Conservation (phyloP, 2,329 filamentous ascomycete genomes). For the Colletotrichum eleusines region DNA sequence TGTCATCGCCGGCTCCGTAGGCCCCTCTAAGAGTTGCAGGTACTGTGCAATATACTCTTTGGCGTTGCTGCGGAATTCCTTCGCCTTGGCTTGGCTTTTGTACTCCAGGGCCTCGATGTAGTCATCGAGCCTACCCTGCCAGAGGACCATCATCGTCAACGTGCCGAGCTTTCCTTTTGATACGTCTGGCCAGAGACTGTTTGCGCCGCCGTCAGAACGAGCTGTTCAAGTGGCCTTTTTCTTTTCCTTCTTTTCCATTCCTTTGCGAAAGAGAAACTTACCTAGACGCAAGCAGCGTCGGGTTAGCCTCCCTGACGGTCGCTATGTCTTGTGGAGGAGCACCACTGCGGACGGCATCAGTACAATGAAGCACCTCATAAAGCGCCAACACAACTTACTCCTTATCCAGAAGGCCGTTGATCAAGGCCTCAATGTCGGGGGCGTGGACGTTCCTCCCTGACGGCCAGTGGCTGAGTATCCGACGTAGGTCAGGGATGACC, state of each 20-base stretch:
- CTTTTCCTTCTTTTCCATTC: background rate
- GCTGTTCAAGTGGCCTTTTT: background rate
- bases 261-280: background rate
- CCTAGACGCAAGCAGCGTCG: constrained; percentile 35
- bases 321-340: constrained; percentile 11
- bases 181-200: constrained; percentile 36
- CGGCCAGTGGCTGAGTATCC: constrained; percentile 36
- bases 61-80: constrained; percentile 23
- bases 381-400: constrained; percentile 18
- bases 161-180: constrained; percentile 16
- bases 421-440: constrained; percentile 12
- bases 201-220: constrained; percentile 7
- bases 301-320: constrained; percentile 31
- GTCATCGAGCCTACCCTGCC: constrained; percentile 40
- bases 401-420: constrained; percentile 6
- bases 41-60: constrained; percentile 31
- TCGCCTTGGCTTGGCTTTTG: constrained; percentile 14
- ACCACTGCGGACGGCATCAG: constrained; percentile 7
- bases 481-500: constrained; percentile 29
- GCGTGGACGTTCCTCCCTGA: constrained; percentile 20
- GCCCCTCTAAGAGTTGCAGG: constrained; percentile 21
- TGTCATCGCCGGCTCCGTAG: background rate
- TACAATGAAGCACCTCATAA: background rate
- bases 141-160: constrained; percentile 33
- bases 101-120: constrained; percentile 35